Percentiles rank a stretch among this genome's conserved stretches.
phyloP scores from a whole-genome alignment of 169 alveolate species.

The Babesia ovis region DNA sequence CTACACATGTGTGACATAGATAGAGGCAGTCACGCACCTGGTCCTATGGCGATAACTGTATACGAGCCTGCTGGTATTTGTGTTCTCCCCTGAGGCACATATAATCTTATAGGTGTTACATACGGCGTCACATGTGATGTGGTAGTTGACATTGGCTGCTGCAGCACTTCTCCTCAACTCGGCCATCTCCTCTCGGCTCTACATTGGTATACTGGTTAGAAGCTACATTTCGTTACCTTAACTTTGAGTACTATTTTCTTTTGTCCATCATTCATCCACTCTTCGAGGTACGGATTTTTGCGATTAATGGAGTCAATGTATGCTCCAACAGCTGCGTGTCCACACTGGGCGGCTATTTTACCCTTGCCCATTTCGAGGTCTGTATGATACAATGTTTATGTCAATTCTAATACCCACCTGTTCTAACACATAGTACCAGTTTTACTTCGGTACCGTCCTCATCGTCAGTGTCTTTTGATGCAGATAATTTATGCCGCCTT shows the following conservation, averaged over 20 bases:
- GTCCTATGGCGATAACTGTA: slow-evolving; percentile 92
- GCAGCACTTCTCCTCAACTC: slow-evolving; percentile 39
- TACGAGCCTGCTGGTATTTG: slow-evolving; percentile 88
- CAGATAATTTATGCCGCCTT: background rate
- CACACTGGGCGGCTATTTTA: slow-evolving; percentile 91
- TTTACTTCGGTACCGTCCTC: slow-evolving; percentile 30
- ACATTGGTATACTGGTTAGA: background rate
- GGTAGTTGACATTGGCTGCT: slow-evolving; percentile 34
- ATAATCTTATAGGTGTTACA: background rate
- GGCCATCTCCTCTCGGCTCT: slow-evolving; percentile 66
- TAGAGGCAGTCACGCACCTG: slow-evolving; percentile 74
- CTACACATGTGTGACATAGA: slow-evolving; percentile 30
- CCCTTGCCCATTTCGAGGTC: slow-evolving; percentile 92
- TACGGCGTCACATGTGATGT: slow-evolving; percentile 67
- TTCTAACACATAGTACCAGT: slow-evolving; percentile 67
- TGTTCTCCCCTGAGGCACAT: slow-evolving; percentile 83
- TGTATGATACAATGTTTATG: background rate
- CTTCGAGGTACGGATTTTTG: slow-evolving; percentile 51
- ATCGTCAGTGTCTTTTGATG: background rate
- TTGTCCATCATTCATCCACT: slow-evolving; percentile 62
- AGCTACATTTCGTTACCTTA: slow-evolving; percentile 10
- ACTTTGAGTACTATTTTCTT: slow-evolving; percentile 62
- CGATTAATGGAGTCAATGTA: slow-evolving; percentile 41
- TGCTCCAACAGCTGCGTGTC: slow-evolving; percentile 90
- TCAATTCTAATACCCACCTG: slow-evolving; percentile 26